Base-by-base conservation (phyloP, 495 filamentous ascomycete genomes). In the Penicillium cataractarum region DNA sequence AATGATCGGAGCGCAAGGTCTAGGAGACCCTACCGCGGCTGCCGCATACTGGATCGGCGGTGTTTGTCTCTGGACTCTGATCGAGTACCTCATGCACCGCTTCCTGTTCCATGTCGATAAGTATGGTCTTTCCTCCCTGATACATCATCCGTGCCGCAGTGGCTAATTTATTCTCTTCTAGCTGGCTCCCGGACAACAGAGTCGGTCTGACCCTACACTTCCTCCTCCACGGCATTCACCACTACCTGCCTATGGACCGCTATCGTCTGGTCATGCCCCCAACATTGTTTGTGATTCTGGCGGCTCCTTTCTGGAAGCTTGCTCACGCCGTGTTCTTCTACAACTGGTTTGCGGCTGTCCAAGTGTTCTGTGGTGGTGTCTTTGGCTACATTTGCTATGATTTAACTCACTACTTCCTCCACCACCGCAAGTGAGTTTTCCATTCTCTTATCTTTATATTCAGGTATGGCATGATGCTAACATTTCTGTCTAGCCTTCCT, bases 171-270 rank as follows among this genome's bases (percentile, higher is more conserved):
- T 57, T 64, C 75, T 61, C 50, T 51, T 57, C 27, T 46, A 93
- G 90, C n/a, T 91, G 83, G 69, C 88, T 99, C 40, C 96, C 96
- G 1, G 92, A 99, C 71, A 96, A 97, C 73, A 83, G 92, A 37
- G 90, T 94, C n/a, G 88, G 86, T 58, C 81, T 98, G 62, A 97
- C 92, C 3, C 66, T 88, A 4, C 96, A 99, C 70, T 99, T 99
- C 80, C 76, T 97, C 31, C 89, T 99, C 39, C 96, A 99, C 69
- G 96, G 96, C 46, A 90, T 99, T 65, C 96, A 99, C 70, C 96
- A 99, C 76, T 99, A 97, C 70, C 84, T 99, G 46, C 96, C 96
- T 10, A 98, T 99, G 96, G 96, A 99, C 82, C 92, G 89, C 61
- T 90, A 96, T 61, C 87, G 96, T 42, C 88, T 99, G 21, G 96